Base-by-base conservation (phyloP, 1,284 basidiomycete genomes). In the Apiotrichum domesticum region DNA sequence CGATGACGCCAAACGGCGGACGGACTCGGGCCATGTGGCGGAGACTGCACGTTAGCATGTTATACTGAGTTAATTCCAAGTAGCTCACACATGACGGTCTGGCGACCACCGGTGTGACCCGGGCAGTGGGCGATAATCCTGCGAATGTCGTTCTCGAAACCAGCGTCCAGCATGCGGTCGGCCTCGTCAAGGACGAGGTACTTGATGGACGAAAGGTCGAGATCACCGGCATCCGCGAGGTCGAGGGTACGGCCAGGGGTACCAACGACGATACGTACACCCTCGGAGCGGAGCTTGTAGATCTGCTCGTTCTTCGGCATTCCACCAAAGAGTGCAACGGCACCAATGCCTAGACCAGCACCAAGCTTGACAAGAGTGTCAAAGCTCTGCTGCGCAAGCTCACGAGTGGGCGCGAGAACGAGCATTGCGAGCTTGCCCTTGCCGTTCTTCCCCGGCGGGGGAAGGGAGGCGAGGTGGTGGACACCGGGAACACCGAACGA, bases 71-170 rank as follows among this genome's bases (percentile, higher is more conserved):
- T n/a, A n/a, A n/a, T n/a, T n/a, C 10, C 10, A 21, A 34, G n/a
- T 5, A 33, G n/a, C 87, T 67, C 72, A 90, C 89, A 94, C 91
- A 95, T 94, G 80, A 93, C 84, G 4, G 90, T 95, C 77, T 95
- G 90, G 40, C 90, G 81, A 54, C 84, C 81, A 11, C 77, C 74
- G 10, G 80, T 79, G 52, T 69, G 66, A 63, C 83, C 83, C 64
- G 87, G 87, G 35, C 87, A 86, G 66, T 84, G 81, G 7, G 84
- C 86, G 61, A 98, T 94, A 69, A 99, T 98, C 56, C 83, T 83
- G 50, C 92, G 82, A 63, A 98, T 98, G 74, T 98, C 96, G 68
- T 97, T 96, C 79, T 99, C 96, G 75, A 99, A 99, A 0, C 96
- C 96, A 69, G 89, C 93, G 75, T 98, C 96, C 49, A 99, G 81